Base-by-base conservation (phyloP, 495 filamentous ascomycete species). In the Corynascus novoguineensis region DNA sequence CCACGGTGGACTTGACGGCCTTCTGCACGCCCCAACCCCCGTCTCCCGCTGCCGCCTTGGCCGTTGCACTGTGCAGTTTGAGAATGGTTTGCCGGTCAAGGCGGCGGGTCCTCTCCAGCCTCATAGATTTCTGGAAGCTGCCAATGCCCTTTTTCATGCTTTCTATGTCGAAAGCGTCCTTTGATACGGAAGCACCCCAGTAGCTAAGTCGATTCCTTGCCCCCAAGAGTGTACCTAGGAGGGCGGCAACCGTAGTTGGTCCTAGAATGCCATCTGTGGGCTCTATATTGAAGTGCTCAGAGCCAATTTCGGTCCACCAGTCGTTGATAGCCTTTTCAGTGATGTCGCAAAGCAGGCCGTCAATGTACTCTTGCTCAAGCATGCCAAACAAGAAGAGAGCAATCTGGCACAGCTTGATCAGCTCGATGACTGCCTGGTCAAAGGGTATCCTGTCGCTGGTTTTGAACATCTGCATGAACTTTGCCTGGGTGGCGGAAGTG, bases 251-350 rank as follows among this genome's bases (percentile, higher is more conserved):
- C 0, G 89, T 97, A 0, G 92, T 96, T 3, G 93, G 92, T 0
- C 93, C 93, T 7, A 98, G 73, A 28, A 91, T 88, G 12, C 91
- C 92, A 70, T 98, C 95, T 21, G 84, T 87, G 2, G 93, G 95
- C 70, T 97, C 95, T 21, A 89, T 77, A 54, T 89, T 95, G 72
- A 91, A 96, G 57, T 89, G 80, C 45, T 97, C 91, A 0, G 86
- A 86, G 4, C 95, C 93, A 41, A 97, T 86, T 61, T 97, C 90
- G 3, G 86, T 84, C 93, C 93, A 98, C 93, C 95, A 98, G 70
- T 96, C 88, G 60, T 84, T 86, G 64, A 98, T 84, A 4, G 91
- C 89, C 55, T 80, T 84, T 64, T 98, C 93, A 0, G 93, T 98
- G 15, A 92, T 74, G 73, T 98, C 93, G 64, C 93, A 98, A 12